Base-by-base conservation (phyloP, 176 grass and related monocot genomes). In the Musa beccarii region DNA sequence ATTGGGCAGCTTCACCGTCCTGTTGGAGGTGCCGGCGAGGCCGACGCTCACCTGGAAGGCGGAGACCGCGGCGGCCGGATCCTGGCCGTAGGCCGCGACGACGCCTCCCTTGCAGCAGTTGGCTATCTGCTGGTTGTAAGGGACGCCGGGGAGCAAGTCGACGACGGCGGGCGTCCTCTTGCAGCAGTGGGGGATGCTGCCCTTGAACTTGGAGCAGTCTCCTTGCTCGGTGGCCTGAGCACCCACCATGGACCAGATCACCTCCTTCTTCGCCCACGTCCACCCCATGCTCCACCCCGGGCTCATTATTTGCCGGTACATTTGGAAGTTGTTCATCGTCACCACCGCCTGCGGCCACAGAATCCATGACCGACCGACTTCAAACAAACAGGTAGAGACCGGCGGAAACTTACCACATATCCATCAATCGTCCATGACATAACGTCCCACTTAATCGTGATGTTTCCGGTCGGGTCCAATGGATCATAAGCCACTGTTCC, bases 171-270 rank as follows among this genome's bases (percentile, higher is more conserved):
- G 95, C 0, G 88, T 98, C 50, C 49, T 82, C 81, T 98, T 98
- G 88, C 95, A 98, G 79, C 81, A 83, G 89, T 98, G 95, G 12
- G 95, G 95, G 79, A 91, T 82, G 79, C 77, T 75, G 28, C 66
- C 95, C 71, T 98, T 98, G 95, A 98, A 98, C 84, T 94, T 98
- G 78, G 90, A 91, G 86, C 95, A 94, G 82, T 99, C 95, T 23
- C 95, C 95, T 63, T 99, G 90, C 51, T 99, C 90, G 0, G 95
- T 92, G 2, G 90, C 74, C 71, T 99, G 95, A 1, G 95, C 95
- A 2, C 95, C 95, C 2, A 99, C 90, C 78, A 99, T 91, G 68
- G 95, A 99, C 95, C 95, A 99, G 80, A 99, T 94, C 57, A 99
- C 95, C 83, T 99, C 95, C 21, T 99, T 99, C 88, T 99, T 99